Percentiles rank a stretch among this genome's conserved stretches.
Conservation (phyloP, 2,329 filamentous ascomycete species). For the Colletotrichum sp. region DNA sequence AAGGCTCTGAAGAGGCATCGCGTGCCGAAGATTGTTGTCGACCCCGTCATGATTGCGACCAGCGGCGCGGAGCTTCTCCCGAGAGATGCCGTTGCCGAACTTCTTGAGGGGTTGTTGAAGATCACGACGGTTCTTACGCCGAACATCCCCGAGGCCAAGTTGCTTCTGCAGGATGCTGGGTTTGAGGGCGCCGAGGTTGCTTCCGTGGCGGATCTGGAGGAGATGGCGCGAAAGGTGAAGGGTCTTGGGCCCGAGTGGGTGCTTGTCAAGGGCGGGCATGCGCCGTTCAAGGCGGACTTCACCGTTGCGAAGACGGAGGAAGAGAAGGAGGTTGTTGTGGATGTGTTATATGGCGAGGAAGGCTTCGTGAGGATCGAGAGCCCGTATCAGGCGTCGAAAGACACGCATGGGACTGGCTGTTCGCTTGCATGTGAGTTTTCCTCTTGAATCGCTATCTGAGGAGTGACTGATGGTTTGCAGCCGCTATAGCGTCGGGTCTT, state of each 20-base stretch:
- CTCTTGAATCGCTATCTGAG: too few species aligned
- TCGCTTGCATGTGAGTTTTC: slow-evolving; percentile 78
- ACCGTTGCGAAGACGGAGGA: slow-evolving; percentile 61
- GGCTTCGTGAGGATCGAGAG: slow-evolving; percentile 68
- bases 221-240: slow-evolving; percentile 70
- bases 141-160: slow-evolving; percentile 76
- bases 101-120: slow-evolving; percentile 67
- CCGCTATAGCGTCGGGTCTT: slow-evolving; percentile 78
- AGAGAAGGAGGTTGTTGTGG: slow-evolving; percentile 72
- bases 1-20: slow-evolving; percentile 64
- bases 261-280: slow-evolving; percentile 88
- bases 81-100: slow-evolving; percentile 63
- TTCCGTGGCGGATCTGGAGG: slow-evolving; percentile 69
- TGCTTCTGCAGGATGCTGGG: slow-evolving; percentile 64
- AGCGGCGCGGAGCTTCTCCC: slow-evolving; percentile 76
- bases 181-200: slow-evolving; percentile 46
- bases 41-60: slow-evolving; percentile 88
- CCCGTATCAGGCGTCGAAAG: slow-evolving; percentile 73
- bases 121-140: slow-evolving; percentile 74
- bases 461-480: slow-evolving; percentile 39
- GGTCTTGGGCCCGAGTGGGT: slow-evolving; percentile 78
- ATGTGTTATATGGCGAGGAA: slow-evolving; percentile 73
- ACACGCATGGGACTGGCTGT: slow-evolving; percentile 95
- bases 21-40: slow-evolving; percentile 68
- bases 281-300: slow-evolving; percentile 73